Evolutionary conservation across 2,329 filamentous ascomycete genomes (phyloP).

Genomic region (Colletotrichum sp.): DNA sequence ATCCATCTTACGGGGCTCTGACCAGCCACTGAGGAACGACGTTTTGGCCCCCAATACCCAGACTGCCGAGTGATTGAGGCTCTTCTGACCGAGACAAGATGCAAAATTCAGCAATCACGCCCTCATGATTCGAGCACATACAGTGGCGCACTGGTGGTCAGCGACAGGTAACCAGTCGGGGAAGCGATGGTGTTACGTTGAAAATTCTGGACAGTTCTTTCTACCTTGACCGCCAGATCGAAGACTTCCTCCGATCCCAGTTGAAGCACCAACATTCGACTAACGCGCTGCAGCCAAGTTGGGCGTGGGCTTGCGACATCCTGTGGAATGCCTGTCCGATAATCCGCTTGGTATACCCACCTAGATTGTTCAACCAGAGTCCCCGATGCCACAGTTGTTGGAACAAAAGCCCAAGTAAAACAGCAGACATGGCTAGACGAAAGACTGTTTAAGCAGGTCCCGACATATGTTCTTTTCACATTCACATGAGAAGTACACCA

Average conservation of each 20-base stretch:
- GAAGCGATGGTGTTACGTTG: background rate
- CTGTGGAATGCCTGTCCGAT: background rate
- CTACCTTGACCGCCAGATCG: conserved; percentile 6
- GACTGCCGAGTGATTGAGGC: background rate
- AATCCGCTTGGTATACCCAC: background rate
- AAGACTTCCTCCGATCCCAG: background rate
- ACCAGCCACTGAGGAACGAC: background rate
- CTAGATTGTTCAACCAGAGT: background rate
- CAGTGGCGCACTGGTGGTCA: background rate
- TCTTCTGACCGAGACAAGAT: background rate
- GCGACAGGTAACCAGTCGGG: background rate
- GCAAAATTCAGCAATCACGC: background rate
- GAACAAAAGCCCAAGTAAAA: background rate
- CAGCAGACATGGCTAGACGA: background rate
- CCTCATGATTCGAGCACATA: background rate
- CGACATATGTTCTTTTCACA: conserved; percentile 8
- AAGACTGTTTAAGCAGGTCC: background rate
- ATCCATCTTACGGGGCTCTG: background rate
- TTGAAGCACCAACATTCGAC: background rate
- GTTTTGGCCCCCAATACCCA: background rate
- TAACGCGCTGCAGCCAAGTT: background rate
- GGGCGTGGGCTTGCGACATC: background rate
- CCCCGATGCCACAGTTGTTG: background rate
- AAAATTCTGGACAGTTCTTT: background rate
- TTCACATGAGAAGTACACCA: conserved; percentile 8